Base-by-base conservation (phyloP, 345 rosid genomes). In the Eucalyptus erythrocorys region DNA sequence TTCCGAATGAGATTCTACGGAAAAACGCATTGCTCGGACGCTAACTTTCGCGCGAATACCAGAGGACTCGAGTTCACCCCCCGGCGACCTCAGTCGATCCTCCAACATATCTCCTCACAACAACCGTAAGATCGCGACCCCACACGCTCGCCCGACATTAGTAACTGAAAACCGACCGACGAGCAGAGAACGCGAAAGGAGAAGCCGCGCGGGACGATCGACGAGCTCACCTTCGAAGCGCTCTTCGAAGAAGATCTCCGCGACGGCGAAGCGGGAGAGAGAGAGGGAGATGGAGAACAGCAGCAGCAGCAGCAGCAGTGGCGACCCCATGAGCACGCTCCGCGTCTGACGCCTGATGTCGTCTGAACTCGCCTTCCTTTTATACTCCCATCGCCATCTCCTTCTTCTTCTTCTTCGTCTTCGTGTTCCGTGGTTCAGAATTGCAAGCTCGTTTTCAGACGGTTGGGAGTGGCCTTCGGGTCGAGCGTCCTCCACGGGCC, bases 191-290 rank as follows among this genome's bases (percentile, higher is more conserved):
- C 40, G 6, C 19, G 57, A 68, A 12, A 47, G 57, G 61, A 48
- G 57, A 51, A 27, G 49, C 84, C 84, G 30, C 16, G 87, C 15
- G 7, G 55, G 87, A 48, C 26, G 40, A 34, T 34, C 47, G 45
- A 71, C 45, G 30, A 21, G 84, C 51, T 45, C 89, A 92, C 94
- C 93, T 48, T 92, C 93, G 87, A 93, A 93, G 45, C 76, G 92
- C 86, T 93, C 94, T 47, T 93, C 93, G 45, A 93, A 93, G 85
- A 93, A 88, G 89, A 93, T 89, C 87, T 91, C 93, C 66, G 87
- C 59, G 87, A 40, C 47, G 24, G 84, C 47, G 30, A 76, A 76
- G 30, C 84, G 27, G 84, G 30, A 76, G 47, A 76, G 84, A 12
- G 64, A 57, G 81, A 71, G 79, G 79, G 79, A 66, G 79, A 71